These are phyloP conservation scores for Trichoderma atroviride DNA, from an alignment of 2,329 filamentous ascomycete genomes.

Conservation along the genomic window DNA sequence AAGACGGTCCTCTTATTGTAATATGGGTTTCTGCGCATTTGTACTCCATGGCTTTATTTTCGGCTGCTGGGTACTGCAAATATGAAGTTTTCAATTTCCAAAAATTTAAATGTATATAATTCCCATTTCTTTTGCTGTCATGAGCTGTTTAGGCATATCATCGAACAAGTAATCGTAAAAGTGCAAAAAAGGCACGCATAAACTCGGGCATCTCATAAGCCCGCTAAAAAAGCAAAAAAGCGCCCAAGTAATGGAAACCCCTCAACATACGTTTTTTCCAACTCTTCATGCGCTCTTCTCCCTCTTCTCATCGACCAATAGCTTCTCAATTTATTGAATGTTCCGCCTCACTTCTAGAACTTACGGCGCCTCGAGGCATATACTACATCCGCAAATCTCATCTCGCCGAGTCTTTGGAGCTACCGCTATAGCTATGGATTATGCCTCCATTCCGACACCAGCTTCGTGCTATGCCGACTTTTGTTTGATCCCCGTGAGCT, in stretches of 20 bases:
- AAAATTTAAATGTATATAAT: neutral
- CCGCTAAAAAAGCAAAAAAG: neutral
- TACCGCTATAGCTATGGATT: conserved; percentile 43
- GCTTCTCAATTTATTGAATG: conserved; percentile 10
- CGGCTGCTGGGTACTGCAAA: neutral
- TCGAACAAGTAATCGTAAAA: neutral
- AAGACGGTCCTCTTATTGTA: neutral
- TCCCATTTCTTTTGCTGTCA: neutral
- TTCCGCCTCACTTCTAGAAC: neutral
- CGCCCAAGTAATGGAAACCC: neutral
- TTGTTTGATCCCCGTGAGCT: conserved; percentile 77
- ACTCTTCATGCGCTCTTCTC: neutral
- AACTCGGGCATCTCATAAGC: neutral
- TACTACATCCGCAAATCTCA: neutral
- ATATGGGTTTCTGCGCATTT: neutral
- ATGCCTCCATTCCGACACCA: conserved; percentile 63
- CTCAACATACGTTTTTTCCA: neutral
- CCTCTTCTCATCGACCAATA: neutral
- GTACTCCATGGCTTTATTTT: neutral
- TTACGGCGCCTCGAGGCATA: conserved; percentile 1
- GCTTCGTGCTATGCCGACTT: conserved; percentile 83
- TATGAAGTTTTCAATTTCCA: neutral
- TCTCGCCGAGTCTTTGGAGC: neutral
- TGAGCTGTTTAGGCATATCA: neutral
- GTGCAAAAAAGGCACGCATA: neutral